Evolutionary conservation across 2,329 filamentous ascomycete genomes (phyloP), one percentile per base, ranked within the genome.

Genomic region (Claviceps fusiformis): DNA sequence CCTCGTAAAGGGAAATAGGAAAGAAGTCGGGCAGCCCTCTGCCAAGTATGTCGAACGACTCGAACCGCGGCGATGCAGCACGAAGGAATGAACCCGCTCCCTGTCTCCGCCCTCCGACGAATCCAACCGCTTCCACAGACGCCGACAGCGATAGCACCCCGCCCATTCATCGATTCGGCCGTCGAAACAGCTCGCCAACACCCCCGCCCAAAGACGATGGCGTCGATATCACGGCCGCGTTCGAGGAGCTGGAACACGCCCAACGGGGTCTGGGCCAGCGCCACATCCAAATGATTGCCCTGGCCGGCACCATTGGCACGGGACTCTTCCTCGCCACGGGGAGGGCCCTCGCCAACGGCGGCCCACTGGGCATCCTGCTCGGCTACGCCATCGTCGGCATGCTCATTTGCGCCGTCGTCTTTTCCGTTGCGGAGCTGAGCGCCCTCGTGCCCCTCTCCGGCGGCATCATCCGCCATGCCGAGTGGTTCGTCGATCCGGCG

Each of bases 241-340:
- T 58, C 24, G 52, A 56, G 8, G 56, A 58, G 45, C 39, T 58
- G 15, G 43, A 39, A 1, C 54, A 53, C 44, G 39, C 54, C 1
- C 50, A 55, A 37, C 44, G 53, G 29, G 47, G 56, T 15, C 53
- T 58, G 24, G 50, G 53, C 33, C 57, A 71, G 55, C 71, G 75
- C 48, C 75, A 77, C 63, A 69, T 77, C 58, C 73, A 77, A 62
- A 75, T 77, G 69, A 75, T 76, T 62, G 73, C 72, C 54, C 71
- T 78, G 17, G 74, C 71, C 57, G 73, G 74, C 52, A 71, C 73
- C 57, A 58, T 66, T 70, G 79, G 78, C 60, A 81, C 78, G 37
- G 85, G 86, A 72, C 75, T 89, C 10, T 89, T 89, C 66, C 82
- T 89, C 56, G 80, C 83, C 50, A 84, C 83, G 2, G 84, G 83